Evolutionary conservation across 345 rosid species (phyloP).

Genomic region (Ceriops zippeliana): DNA sequence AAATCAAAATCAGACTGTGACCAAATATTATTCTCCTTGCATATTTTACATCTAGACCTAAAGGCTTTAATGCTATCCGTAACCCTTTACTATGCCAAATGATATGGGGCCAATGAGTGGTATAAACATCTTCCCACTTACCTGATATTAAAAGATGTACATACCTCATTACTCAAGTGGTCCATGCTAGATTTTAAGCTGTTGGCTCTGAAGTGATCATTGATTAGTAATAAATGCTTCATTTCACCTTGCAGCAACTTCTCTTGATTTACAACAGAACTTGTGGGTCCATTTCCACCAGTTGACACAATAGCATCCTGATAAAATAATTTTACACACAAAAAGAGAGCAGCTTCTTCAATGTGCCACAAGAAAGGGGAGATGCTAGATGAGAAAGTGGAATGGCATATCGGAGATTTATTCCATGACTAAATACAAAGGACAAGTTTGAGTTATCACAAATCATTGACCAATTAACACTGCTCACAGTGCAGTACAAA

Average conservation of each 20-base stretch:
- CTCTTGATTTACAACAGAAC: conserved; percentile 34
- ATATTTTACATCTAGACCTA: conserved; percentile 1
- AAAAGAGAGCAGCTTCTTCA: not conserved
- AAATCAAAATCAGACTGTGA: conserved; percentile 15
- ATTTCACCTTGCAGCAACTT: conserved; percentile 36
- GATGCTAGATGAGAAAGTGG: conserved; percentile 2
- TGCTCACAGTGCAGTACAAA: not conserved
- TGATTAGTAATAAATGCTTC: conserved; percentile 48
- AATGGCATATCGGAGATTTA: not conserved
- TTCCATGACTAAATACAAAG: not conserved
- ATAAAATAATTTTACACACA: conserved; percentile 4
- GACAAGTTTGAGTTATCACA: not conserved
- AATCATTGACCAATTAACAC: conserved; percentile 7
- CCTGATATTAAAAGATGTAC: conserved; percentile 3
- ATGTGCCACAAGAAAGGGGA: not conserved
- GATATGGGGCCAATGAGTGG: conserved; percentile 1
- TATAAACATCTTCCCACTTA: conserved; percentile 4
- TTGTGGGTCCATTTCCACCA: conserved; percentile 41
- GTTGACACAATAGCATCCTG: conserved; percentile 49
- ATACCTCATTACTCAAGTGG: conserved; percentile 81
- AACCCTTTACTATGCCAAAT: conserved; percentile 10
- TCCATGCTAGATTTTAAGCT: conserved; percentile 85
- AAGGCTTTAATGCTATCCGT: not conserved
- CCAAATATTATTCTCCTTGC: not conserved
- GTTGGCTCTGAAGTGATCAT: conserved; percentile 60